A percentile compares a stretch with the other conserved stretches of the same genome.
Evolutionary conservation across 495 filamentous ascomycete species (phyloP).

Genomic region (Podospora australis): DNA sequence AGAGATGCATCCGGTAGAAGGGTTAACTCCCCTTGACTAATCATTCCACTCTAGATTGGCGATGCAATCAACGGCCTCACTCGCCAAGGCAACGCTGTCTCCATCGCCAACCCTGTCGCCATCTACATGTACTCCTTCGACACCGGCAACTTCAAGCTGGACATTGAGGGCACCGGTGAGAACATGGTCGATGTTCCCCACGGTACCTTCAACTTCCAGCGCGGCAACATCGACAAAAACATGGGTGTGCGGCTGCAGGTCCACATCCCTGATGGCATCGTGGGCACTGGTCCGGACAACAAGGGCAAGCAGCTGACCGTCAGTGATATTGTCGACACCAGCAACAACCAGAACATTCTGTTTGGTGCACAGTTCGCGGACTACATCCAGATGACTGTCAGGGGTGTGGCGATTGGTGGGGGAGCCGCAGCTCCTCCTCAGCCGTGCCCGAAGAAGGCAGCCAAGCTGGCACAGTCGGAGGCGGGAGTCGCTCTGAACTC

Average conservation of each 20-base stretch:
- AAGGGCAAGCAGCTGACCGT: constrained; percentile 4
- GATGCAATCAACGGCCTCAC: constrained; percentile 4
- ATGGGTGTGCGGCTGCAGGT: constrained; percentile 2
- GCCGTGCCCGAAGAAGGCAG: neutral
- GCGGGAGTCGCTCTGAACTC: neutral
- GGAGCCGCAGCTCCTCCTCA: neutral
- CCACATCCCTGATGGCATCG: constrained; percentile 4
- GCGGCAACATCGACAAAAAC: constrained; percentile 4
- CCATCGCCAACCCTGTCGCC: constrained; percentile 3
- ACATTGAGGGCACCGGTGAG: constrained; percentile 7
- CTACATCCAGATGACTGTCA: constrained; percentile 5
- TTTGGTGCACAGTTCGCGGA: constrained; percentile 5
- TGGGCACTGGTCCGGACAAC: constrained; percentile 1
- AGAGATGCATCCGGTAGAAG: neutral
- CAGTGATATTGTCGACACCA: constrained; percentile 7
- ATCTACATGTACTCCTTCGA: constrained; percentile 5
- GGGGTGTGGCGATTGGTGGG: constrained; percentile 1
- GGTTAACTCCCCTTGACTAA: neutral
- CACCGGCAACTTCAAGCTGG: constrained; percentile 3
- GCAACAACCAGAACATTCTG: constrained; percentile 1
- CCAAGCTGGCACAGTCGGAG: neutral
- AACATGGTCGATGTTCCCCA: constrained; percentile 4
- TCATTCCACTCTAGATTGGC: neutral
- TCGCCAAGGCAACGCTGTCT: neutral
- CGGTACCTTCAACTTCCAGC: neutral